Base-by-base conservation (phyloP, 2,329 filamentous ascomycete genomes). In the Verruconis gallopava region DNA sequence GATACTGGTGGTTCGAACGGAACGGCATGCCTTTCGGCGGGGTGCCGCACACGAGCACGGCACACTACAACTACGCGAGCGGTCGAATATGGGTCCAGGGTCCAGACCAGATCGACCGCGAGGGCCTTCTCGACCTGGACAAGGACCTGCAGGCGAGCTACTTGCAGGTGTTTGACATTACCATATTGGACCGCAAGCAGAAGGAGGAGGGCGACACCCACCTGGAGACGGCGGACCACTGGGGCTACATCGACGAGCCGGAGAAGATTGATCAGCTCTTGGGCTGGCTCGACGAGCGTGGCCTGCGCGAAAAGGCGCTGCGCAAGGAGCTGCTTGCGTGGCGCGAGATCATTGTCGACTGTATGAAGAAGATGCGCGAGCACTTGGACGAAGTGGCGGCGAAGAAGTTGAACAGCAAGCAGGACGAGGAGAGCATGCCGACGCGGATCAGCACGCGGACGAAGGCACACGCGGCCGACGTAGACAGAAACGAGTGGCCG, bases 1-100 rank as follows among this genome's bases (percentile, higher is more conserved):
- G 89, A 42, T 98, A 96, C 62, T 96, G 93, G 68, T 98, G 91
- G 89, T 95, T 96, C 59, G 91, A 98, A 63, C 81, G 89, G 48
- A 98, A 96, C 55, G 91, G 88, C 18, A 96, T 96, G 88, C 91
- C 91, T 0, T 94, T 89, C 54, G 85, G 73, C 21, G 91, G 91
- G 3, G 70, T 95, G 43, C 88, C 88, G 0, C 76, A 74, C 49
- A 93, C 85, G 59, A 95, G 88, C 13, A 96, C 89, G 1, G 82
- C 85, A 1, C 71, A 78, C 36, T 86, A 89, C 17, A 79, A 75
- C 5, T 98, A 96, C 56, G 88, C 89, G 32, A 98, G 96, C 57
- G 91, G 85, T 5, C 84, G 89, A 45, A 73, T 98, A 44, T 98
- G 91, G 91, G 79, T 98, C 12, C 91, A 98, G 61, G 91, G 91